A percentile compares a stretch with the other conserved stretches of the same genome.
Evolutionary conservation across 352 stramenopile genomes (phyloP).

Genomic region (Globisporangium canariense): DNA sequence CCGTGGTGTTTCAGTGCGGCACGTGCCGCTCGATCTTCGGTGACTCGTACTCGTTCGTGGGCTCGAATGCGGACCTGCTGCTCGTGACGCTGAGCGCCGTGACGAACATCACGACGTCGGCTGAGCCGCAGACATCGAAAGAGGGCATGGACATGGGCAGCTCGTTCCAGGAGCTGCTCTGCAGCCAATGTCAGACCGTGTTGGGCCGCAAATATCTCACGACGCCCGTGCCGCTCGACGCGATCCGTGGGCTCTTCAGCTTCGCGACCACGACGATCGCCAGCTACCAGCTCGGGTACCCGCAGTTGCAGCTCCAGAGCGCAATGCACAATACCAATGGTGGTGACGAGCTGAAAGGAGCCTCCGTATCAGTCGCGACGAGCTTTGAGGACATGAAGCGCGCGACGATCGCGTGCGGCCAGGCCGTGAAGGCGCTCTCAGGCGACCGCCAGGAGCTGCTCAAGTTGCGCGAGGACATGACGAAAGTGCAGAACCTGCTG

Average conservation of each 20-base stretch:
- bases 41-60: constrained; percentile 80
- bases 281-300: constrained; percentile 78
- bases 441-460: constrained; percentile 46
- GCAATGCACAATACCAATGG: neutral
- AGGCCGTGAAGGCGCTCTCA: constrained; percentile 35
- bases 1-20: constrained; percentile 83
- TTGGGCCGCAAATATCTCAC: constrained; percentile 76
- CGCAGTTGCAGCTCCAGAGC: constrained; percentile 21
- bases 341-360: constrained; percentile 7
- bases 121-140: constrained; percentile 49
- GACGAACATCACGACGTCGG: constrained; percentile 49
- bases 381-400: constrained; percentile 25
- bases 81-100: constrained; percentile 74
- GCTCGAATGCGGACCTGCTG: constrained; percentile 66
- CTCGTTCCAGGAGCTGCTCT: constrained; percentile 75
- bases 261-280: constrained; percentile 73
- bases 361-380: constrained; percentile 1
- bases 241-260: constrained; percentile 64
- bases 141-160: constrained; percentile 53
- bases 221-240: constrained; percentile 57
- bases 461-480: constrained; percentile 66
- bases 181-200: constrained; percentile 77
- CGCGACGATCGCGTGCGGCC: constrained; percentile 29
- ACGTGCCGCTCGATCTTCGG: constrained; percentile 82
- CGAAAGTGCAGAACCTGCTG: constrained; percentile 74